Conservation (phyloP, 176 grass and related monocot genomes). For the Rhynchospora tenuis region DNA sequence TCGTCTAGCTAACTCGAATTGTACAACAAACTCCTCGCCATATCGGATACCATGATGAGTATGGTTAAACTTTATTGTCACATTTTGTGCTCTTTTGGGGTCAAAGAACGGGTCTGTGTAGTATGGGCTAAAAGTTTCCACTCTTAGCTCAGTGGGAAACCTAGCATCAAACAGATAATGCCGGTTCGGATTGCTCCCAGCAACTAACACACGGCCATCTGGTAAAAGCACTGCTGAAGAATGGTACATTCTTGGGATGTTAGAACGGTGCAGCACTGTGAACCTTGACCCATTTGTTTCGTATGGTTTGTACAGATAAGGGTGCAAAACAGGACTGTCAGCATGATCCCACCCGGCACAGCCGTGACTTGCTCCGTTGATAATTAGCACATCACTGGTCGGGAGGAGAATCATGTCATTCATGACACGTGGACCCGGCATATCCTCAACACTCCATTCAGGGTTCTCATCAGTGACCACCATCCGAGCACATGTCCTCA, state of each 20-base stretch:
- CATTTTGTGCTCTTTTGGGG: conserved; percentile 18
- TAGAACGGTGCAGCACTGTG: conserved; percentile 5
- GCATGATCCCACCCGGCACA: conserved; percentile 30
- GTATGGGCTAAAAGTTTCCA: conserved; percentile 33
- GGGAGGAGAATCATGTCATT: conserved; percentile 84
- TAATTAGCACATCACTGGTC: conserved; percentile 60
- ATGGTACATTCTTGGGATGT: conserved; percentile 34
- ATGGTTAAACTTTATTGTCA: conserved; percentile 17
- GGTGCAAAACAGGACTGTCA: conserved; percentile 14
- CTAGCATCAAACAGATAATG: conserved; percentile 17
- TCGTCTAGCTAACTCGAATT: conserved; percentile 12
- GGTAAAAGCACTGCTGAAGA: conserved; percentile 28
- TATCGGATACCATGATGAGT: conserved; percentile 10
- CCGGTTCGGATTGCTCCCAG: conserved; percentile 37
- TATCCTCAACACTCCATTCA: conserved; percentile 59
- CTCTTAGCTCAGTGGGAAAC: conserved; percentile 36
- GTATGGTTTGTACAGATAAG: conserved; percentile 32
- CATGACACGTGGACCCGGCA: conserved; percentile 60
- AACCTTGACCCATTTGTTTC: conserved; percentile 7
- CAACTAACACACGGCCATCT: conserved; percentile 32
- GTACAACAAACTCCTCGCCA: conserved; percentile 21
- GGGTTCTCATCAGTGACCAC: conserved; percentile 44
- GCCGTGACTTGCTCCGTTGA: conserved; percentile 25
- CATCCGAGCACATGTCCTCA: conserved; percentile 30
- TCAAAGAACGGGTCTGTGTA: conserved; percentile 25